A percentile compares a stretch with the other conserved stretches of the same genome.
Evolutionary conservation across 2,329 filamentous ascomycete genomes (phyloP).

Genomic region (Talaromyces sp.): DNA sequence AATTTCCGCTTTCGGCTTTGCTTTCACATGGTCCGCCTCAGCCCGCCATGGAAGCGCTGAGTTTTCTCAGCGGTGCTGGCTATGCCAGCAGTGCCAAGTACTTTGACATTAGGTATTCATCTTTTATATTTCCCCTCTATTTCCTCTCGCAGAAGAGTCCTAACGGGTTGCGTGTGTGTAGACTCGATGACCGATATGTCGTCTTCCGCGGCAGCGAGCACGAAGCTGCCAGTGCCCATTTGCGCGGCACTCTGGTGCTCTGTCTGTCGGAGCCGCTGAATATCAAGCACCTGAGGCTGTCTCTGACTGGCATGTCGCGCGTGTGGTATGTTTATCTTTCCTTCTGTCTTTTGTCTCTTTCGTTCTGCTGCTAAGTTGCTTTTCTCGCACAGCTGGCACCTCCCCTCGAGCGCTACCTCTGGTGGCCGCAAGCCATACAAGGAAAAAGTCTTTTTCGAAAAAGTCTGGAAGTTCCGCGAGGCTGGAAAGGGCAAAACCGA

Average conservation of each 20-base stretch:
- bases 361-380: too few species aligned
- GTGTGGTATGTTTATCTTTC: slow-evolving; percentile 53
- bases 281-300: slow-evolving; percentile 67
- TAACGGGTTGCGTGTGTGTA: slow-evolving; percentile 26
- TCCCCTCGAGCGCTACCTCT: slow-evolving; percentile 31
- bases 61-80: slow-evolving; percentile 38
- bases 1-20: background rate
- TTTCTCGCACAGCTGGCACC: slow-evolving; percentile 24
- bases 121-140: background rate
- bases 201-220: slow-evolving; percentile 70
- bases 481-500: slow-evolving; percentile 42
- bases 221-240: slow-evolving; percentile 68
- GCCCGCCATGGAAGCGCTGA: slow-evolving; percentile 36
- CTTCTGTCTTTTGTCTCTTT: background rate
- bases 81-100: slow-evolving; percentile 43
- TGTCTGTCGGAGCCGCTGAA: slow-evolving; percentile 65
- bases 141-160: background rate
- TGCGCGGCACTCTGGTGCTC: slow-evolving; percentile 69
- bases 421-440: slow-evolving; percentile 34
- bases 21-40: background rate
- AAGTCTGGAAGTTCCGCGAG: slow-evolving; percentile 66
- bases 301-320: slow-evolving; percentile 64
- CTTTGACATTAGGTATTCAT: slow-evolving; percentile 44
- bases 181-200: slow-evolving; percentile 72
- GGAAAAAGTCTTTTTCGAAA: slow-evolving; percentile 55